A percentile compares a stretch with the other conserved stretches of the same genome.
Conservation (phyloP, 129 eudicot genomes). For the Tagetes erecta region DNA sequence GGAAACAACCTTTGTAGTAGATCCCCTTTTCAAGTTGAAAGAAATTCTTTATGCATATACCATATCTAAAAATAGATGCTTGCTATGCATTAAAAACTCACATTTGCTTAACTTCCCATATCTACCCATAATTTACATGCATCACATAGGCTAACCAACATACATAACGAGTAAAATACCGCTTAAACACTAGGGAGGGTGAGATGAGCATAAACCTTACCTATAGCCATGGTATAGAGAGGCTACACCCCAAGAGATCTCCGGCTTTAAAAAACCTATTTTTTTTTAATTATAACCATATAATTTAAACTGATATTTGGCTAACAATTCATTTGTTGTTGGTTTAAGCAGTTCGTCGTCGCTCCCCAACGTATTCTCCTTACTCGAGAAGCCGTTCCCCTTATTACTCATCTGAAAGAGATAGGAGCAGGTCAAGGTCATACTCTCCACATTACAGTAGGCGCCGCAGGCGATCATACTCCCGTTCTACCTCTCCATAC, state of each 20-base stretch:
- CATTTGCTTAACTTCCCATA: background rate
- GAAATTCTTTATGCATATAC: background rate
- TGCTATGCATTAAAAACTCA: no score
- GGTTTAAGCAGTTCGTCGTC: constrained; percentile 44
- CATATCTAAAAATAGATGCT: background rate
- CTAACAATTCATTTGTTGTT: background rate
- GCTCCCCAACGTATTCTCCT: constrained; percentile 66
- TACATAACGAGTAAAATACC: no score
- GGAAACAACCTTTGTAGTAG: background rate
- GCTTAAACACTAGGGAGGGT: no score
- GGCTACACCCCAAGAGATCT: no score
- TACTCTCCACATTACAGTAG: constrained; percentile 46
- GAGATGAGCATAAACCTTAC: no score
- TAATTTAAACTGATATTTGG: background rate
- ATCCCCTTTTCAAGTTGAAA: background rate
- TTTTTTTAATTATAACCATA: no score
- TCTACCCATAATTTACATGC: background rate
- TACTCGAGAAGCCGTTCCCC: constrained; percentile 52
- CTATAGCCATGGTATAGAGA: no score
- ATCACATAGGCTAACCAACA: background rate
- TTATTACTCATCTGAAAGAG: constrained; percentile 58
- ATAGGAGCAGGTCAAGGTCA: constrained; percentile 52
- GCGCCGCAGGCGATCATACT: constrained; percentile 39
- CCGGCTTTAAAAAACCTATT: no score
- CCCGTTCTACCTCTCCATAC: constrained; percentile 57